Evolutionary conservation across 2,329 filamentous ascomycete genomes (phyloP), one percentile per base, ranked within the genome.

Genomic region (Leptographium radiaticola): DNA sequence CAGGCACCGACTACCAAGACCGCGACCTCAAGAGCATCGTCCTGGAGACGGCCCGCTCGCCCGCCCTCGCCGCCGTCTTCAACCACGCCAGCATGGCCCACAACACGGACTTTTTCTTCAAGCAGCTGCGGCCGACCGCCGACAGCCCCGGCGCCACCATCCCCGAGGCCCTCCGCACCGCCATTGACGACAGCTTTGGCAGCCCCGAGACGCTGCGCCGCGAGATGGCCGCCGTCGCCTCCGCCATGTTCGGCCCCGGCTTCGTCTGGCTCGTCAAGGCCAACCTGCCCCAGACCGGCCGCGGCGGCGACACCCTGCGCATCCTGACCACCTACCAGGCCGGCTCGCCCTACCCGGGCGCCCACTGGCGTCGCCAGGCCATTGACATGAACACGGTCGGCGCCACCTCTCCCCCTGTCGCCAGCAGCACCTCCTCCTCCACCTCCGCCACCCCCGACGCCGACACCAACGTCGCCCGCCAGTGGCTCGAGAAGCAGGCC

Each of bases 51-150:
- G 87, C 91, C 56, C 88, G 89, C 68, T 80, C 93, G 64, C 85
- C 91, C 46, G 75, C 76, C 61, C 75, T 79, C 58, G 93, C 93
- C 44, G 76, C 84, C 62, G 74, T 85, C 66, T 98, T 98, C 82
- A 98, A 97, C 79, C 81, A 94, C 68, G 93, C 93, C 68, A 95
- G 88, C 62, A 95, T 95, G 87, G 87, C 89, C 54, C 86, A 87
- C 77, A 97, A 97, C 80, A 96, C 82, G 68, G 73, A 82, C 66
- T 85, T 89, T 75, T 91, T 89, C 79, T 90, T 91, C 77, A 67
- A 79, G 61, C 70, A 75, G 58, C 67, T 83, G 51, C 65, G 67
- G 18, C 55, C 39, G 36, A 33, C 5, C 31, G 38, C 40, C 18
- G 43, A 38, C 10, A 43, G n/a, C n/a, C 11, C 15, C 40, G 34